A percentile compares a stretch with the other conserved stretches of the same genome.
These are phyloP conservation scores for Cucurbita maxima DNA, from an alignment of 306 rosid species.

Conservation along the genomic window DNA sequence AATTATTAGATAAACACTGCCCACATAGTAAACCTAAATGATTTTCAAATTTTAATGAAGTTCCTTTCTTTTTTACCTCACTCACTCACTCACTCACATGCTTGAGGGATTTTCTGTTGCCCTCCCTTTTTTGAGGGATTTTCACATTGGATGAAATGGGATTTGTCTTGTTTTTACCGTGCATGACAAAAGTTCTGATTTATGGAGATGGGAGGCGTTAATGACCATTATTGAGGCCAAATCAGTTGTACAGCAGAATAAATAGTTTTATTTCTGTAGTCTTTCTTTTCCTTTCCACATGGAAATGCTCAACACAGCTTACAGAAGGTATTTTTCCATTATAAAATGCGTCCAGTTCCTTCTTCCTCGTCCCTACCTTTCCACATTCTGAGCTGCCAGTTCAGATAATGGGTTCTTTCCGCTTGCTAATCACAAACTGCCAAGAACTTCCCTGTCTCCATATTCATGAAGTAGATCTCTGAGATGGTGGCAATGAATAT, in stretches of 20 bases:
- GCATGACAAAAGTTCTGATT: constrained; percentile 19
- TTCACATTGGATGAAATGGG: constrained; percentile 13
- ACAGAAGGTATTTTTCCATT: constrained; percentile 7
- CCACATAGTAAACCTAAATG: constrained; percentile 13
- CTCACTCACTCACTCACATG: not conserved
- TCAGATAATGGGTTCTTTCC: constrained; percentile 8
- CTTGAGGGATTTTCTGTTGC: not conserved
- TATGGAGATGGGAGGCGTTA: constrained; percentile 14
- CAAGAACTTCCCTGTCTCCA: not conserved
- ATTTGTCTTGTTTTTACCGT: constrained; percentile 23
- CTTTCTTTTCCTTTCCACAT: not conserved
- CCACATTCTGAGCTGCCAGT: constrained; percentile 13
- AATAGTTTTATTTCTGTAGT: constrained; percentile 4
- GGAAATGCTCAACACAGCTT: constrained; percentile 9
- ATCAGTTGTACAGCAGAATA: constrained; percentile 11
- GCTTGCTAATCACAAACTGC: constrained; percentile 2
- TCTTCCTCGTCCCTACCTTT: constrained; percentile 3
- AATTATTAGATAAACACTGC: constrained; percentile 6
- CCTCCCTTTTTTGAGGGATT: constrained; percentile 8
- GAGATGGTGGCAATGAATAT: constrained; percentile 2
- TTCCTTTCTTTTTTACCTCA: not conserved
- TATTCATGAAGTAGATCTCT: constrained; percentile 5
- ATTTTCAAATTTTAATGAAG: not conserved
- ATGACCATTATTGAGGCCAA: constrained; percentile 24
- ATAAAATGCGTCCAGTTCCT: not conserved